Conservation (phyloP, 768 basidiomycete genomes). For the Calocera viscosa region DNA sequence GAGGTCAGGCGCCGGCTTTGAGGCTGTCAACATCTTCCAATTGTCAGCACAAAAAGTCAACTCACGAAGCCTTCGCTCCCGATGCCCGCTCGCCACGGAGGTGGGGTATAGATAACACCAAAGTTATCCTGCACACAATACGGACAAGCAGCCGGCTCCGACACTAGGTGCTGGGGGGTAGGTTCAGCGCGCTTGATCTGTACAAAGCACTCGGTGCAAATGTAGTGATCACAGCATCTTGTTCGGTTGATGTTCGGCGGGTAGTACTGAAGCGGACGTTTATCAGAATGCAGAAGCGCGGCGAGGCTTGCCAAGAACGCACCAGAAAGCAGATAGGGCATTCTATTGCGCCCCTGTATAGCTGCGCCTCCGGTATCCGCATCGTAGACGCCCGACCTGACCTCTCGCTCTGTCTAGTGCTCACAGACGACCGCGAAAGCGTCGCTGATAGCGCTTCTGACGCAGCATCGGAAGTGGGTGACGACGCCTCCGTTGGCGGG, state of each 20-base stretch:
- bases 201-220: slow-evolving; percentile 98
- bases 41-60: slow-evolving; percentile 15
- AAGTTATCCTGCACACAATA: slow-evolving; percentile 98
- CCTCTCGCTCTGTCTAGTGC: not conserved
- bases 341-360: slow-evolving; percentile 77
- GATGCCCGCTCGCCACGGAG: slow-evolving; percentile 67
- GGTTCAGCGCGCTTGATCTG: slow-evolving; percentile 97
- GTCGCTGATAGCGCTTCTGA: slow-evolving; percentile 36
- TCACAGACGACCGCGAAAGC: slow-evolving; percentile 21
- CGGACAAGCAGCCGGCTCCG: slow-evolving; percentile 93
- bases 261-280: slow-evolving; percentile 59
- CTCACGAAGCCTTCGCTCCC: slow-evolving; percentile 56
- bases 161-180: slow-evolving; percentile 86
- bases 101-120: slow-evolving; percentile 77
- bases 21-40: not conserved
- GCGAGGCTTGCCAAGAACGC: slow-evolving; percentile 28
- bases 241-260: slow-evolving; percentile 95
- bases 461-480: slow-evolving; percentile 33
- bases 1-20: not conserved
- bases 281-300: slow-evolving; percentile 7
- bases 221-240: slow-evolving; percentile 94
- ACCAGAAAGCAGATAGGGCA: slow-evolving; percentile 98
- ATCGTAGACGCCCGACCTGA: slow-evolving; percentile 9
- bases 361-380: slow-evolving; percentile 56
- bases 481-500: slow-evolving; percentile 24